Conservation (phyloP, 495 filamentous ascomycete species). For the Apodospora peruviana region DNA sequence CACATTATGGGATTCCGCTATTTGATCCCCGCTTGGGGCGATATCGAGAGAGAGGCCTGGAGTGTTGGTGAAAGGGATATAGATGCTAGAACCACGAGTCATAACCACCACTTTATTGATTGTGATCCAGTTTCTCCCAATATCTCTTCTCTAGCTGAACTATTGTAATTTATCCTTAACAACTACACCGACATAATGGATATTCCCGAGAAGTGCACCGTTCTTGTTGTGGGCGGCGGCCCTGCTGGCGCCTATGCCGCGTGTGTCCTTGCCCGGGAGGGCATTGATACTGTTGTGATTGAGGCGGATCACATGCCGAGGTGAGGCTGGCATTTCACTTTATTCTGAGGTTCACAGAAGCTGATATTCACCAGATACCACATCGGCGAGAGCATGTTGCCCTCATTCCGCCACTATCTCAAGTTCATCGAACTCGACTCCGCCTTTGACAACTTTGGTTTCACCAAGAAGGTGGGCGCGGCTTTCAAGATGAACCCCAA, state of each 20-base stretch:
- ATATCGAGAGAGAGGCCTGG: too few relatives aligned
- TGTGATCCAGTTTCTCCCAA: too few relatives aligned
- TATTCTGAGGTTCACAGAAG: too few relatives aligned
- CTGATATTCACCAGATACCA: slow-evolving; percentile 31
- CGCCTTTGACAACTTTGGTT: slow-evolving; percentile 39
- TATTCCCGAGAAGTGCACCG: slow-evolving; percentile 32
- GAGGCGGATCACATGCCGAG: slow-evolving; percentile 44
- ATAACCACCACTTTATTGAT: too few relatives aligned
- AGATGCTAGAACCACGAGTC: too few relatives aligned
- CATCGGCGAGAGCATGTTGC: slow-evolving; percentile 45
- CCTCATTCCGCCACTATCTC: slow-evolving; percentile 44
- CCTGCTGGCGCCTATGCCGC: slow-evolving; percentile 44
- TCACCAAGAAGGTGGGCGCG: slow-evolving; percentile 35
- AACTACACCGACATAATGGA: neutral
- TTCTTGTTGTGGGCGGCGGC: slow-evolving; percentile 44
- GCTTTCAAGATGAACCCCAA: too few relatives aligned
- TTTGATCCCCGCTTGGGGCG: too few relatives aligned
- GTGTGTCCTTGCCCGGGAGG: slow-evolving; percentile 38
- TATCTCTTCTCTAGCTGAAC: too few relatives aligned
- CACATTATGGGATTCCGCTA: too few relatives aligned
- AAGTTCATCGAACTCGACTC: slow-evolving; percentile 43
- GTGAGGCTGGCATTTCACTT: slow-evolving; percentile 12
- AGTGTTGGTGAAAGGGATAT: too few relatives aligned
- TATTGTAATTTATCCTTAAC: neutral
- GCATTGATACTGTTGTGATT: slow-evolving; percentile 34